A percentile compares a stretch with the other conserved stretches of the same genome.
phyloP scores from a whole-genome alignment of 2,329 filamentous ascomycete genomes.

The Alternaria atra region DNA sequence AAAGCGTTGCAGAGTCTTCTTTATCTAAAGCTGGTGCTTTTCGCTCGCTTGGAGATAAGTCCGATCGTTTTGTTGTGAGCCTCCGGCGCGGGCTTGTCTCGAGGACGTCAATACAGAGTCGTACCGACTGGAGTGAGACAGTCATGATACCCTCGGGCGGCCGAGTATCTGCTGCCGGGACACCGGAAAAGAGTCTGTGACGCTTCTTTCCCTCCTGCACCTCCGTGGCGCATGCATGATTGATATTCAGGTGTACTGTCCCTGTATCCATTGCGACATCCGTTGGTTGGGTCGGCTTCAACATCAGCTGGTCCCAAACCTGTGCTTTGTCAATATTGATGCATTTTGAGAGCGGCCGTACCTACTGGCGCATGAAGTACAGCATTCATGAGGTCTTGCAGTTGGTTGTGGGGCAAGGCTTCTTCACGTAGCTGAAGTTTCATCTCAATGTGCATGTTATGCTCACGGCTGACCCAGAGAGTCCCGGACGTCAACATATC shows the following conservation, averaged over 20 bases:
- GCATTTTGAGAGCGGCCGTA: not conserved
- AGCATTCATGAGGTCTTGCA: conserved; percentile 30
- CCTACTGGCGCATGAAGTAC: conserved; percentile 44
- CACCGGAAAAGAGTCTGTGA: conserved; percentile 35
- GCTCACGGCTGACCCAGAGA: conserved; percentile 47
- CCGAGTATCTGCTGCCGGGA: conserved; percentile 37
- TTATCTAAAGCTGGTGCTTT: not conserved
- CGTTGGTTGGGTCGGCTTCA: conserved; percentile 32
- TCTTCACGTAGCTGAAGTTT: conserved; percentile 36
- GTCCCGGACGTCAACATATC: conserved; percentile 33
- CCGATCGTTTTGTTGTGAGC: conserved; percentile 19
- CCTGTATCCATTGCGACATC: conserved; percentile 3
- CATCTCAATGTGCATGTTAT: conserved; percentile 44
- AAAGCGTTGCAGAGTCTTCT: not conserved
- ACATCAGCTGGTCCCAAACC: conserved; percentile 48
- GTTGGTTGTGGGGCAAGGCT: conserved; percentile 29
- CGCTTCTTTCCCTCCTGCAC: conserved; percentile 14
- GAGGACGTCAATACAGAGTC: conserved; percentile 34
- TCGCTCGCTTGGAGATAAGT: conserved; percentile 5
- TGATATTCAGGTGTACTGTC: conserved; percentile 34
- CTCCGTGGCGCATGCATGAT: conserved; percentile 17
- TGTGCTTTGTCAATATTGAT: conserved; percentile 18
- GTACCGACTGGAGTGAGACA: conserved; percentile 39
- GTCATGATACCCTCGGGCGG: conserved; percentile 41
- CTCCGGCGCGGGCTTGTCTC: conserved; percentile 21